phyloP scores from a whole-genome alignment of 257 asterid species.

The Penstemon barbatus region DNA sequence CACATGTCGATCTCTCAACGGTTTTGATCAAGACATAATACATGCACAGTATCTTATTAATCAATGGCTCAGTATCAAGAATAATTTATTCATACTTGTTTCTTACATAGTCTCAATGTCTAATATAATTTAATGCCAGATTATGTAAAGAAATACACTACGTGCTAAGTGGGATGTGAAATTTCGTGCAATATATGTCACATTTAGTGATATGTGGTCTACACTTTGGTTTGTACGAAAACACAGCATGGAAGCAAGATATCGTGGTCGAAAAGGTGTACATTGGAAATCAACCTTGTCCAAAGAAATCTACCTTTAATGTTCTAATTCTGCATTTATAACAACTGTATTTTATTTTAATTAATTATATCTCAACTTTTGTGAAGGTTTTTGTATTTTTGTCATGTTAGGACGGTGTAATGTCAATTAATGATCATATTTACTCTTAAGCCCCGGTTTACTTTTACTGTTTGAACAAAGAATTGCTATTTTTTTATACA shows the following conservation, averaged over 20 bases:
- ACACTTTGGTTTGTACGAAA: conserved; percentile 44
- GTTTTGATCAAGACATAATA: conserved; percentile 53
- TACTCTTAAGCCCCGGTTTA: too few relatives aligned
- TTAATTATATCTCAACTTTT: background rate
- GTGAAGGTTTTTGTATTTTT: too few relatives aligned
- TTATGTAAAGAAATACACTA: conserved; percentile 45
- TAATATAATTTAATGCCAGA: conserved; percentile 33
- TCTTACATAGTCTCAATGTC: conserved; percentile 26
- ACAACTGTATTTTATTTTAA: conserved; percentile 2
- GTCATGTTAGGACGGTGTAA: too few relatives aligned
- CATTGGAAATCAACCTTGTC: conserved; percentile 40
- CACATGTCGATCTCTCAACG: conserved; percentile 86
- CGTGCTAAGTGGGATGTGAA: conserved; percentile 76
- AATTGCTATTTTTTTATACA: too few relatives aligned
- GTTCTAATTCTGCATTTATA: background rate
- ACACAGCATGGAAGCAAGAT: conserved; percentile 54
- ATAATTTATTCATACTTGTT: conserved; percentile 38
- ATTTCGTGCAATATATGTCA: conserved; percentile 55
- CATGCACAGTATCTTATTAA: conserved; percentile 39
- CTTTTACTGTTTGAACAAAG: too few relatives aligned
- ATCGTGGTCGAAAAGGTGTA: conserved; percentile 87
- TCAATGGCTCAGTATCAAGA: conserved; percentile 29
- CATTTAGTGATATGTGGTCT: conserved; percentile 53
- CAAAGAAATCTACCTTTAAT: conserved; percentile 12
- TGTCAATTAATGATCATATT: too few relatives aligned